Evolutionary conservation across 2,329 filamentous ascomycete species (phyloP), one percentile per base, ranked within the genome.

Genomic region (Pezicula carpinea): DNA sequence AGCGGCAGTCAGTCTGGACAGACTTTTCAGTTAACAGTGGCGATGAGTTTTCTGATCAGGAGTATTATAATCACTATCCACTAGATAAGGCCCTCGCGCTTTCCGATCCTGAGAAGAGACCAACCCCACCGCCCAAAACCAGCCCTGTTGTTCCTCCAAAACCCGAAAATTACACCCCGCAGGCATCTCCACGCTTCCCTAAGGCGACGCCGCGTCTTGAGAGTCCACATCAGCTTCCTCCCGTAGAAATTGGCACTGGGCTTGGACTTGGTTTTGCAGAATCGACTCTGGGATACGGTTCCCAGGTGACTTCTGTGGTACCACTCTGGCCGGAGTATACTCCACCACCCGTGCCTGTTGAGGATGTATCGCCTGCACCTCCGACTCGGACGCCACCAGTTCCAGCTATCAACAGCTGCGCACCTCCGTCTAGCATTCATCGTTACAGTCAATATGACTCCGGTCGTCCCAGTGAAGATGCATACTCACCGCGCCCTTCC

Each of bases 101-200:
- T 29, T 29, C 63, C 15, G 64, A 66, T 14, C 56, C 59, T 2
- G 60, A 64, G 17, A 58, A 65, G 19, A 62, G 62, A 46, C 68
- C 68, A 19, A 63, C 65, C 11, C 66, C 69, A 11, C 69, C 71
- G 35, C 66, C 69, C 0, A 75, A 73, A 49, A 68, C 53, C 49
- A 47, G 51, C 65, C 52, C 55, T 18, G 50, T 42, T 3, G 50
- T 56, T 26, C 56, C 55, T 11, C 55, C 53, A 6, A 61, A 59
- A 36, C 49, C 52, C 10, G 54, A 57, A 4, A 48, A 49, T 6
- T 59, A 62, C 48, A 62, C 54, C 34, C 56, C 59, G 3, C 41
- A 52, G 26, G 54, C 54, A 6, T 60, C 57, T 29, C 56, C 61
- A 22, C 44, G 47, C 3, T 47, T 53, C 36, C 19, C 29, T 13